Base-by-base conservation (phyloP, 306 rosid species). In the Castanea crenata region DNA sequence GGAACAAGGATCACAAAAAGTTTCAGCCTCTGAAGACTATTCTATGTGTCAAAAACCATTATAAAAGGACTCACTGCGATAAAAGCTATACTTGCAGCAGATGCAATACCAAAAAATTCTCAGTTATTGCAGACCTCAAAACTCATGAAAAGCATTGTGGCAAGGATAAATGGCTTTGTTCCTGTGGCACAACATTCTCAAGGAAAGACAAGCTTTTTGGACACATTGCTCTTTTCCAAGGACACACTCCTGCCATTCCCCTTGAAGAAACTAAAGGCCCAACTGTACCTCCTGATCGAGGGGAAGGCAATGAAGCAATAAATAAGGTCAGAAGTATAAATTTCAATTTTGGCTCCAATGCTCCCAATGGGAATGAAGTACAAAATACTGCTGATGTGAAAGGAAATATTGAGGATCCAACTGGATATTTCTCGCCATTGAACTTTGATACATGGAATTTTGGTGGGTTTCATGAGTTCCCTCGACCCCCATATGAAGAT, bases 201-300 rank as follows among this genome's bases (percentile, higher is more conserved):
- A 90, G 99, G 88, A 96, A 96, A 84, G 99, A 96, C 91, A 96
- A 96, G 90, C 99, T 96, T 71, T 96, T 96, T 55, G 99, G 99
- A 56, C 99, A 96, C 84, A 93, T 96, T 82, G 91, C 99, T 21
- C 93, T 96, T 15, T 96, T 96, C 84, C 98, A 96, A 85, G 98
- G 99, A 52, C 99, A 96, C 85, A 96, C 98, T 56, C 99, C 99
- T 4, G 99, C 98, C 2, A 93, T 96, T 77, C 93, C 98, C 23
- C 71, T 81, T 11, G 99, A 96, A 4, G 98, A 95, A 27, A 38
- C 85, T 2, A 95, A 87, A 85, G 89, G 74, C 83, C 82, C 29
- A 6, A 75, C 55, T 1, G 83, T 74, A 71, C 76, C 81, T 12
- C 78, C 73, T 5, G 97, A 89, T 65, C 84, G 79, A 14, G 78